These are phyloP conservation scores for Pistacia integerrima DNA, from an alignment of 345 rosid species.

Conservation along the genomic window DNA sequence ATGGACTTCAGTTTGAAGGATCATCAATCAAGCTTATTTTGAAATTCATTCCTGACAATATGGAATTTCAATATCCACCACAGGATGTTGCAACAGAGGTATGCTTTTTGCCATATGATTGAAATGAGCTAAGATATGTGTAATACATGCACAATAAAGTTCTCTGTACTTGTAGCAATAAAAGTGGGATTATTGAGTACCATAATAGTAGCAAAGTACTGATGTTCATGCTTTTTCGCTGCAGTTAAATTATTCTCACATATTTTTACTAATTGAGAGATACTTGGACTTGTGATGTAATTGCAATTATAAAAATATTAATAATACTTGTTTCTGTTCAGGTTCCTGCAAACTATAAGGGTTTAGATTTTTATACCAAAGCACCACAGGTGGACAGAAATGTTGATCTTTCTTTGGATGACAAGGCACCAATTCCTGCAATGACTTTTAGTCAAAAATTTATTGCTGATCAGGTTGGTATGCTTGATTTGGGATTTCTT, in stretches of 20 bases:
- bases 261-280: too few species aligned
- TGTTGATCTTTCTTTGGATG: constrained; percentile 85
- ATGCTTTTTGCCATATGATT: constrained; percentile 17
- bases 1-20: constrained; percentile 87
- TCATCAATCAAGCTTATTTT: constrained; percentile 90
- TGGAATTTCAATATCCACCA: constrained; percentile 86
- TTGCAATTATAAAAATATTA: too few species aligned
- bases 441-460: constrained; percentile 75
- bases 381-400: constrained; percentile 75
- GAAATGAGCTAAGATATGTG: background rate
- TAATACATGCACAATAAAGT: background rate
- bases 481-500: constrained; percentile 5
- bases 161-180: too few species aligned
- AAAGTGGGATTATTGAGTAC: background rate
- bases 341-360: constrained; percentile 77
- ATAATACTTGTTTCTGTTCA: constrained; percentile 29
- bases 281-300: too few species aligned
- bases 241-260: too few species aligned
- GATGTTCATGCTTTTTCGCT: too few species aligned
- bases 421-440: constrained; percentile 84
- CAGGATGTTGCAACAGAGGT: constrained; percentile 91
- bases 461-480: constrained; percentile 72
- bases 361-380: constrained; percentile 73
- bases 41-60: constrained; percentile 87
- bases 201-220: too few species aligned